Conservation (phyloP, 2,329 filamentous ascomycete species). For the Aspergillus pseudoterreus region DNA sequence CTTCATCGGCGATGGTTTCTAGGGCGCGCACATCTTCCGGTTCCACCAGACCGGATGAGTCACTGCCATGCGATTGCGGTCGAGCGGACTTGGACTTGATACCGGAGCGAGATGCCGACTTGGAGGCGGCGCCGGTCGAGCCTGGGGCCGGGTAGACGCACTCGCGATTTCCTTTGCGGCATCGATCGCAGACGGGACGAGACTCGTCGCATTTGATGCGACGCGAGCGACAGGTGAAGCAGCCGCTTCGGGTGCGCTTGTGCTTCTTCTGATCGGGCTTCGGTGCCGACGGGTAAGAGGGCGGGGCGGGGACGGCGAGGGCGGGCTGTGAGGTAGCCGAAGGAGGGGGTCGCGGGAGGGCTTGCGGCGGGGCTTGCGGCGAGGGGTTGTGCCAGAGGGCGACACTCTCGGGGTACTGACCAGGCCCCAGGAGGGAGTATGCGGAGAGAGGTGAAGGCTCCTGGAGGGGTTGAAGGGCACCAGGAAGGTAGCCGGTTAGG, state of each 20-base stretch:
- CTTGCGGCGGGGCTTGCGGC: conserved; percentile 14
- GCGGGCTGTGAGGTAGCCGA: conserved; percentile 8
- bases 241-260: conserved; percentile 86
- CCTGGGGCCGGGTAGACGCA: conserved; percentile 76
- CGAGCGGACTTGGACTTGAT: conserved; percentile 40
- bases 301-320: conserved; percentile 11
- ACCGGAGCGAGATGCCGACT: conserved; percentile 37
- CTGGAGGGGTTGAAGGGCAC: conserved; percentile 19
- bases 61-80: conserved; percentile 42
- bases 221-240: conserved; percentile 84
- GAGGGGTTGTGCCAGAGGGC: conserved; percentile 42
- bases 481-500: conserved; percentile 24
- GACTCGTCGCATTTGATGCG: conserved; percentile 94
- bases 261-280: conserved; percentile 77
- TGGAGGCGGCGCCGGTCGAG: conserved; percentile 36
- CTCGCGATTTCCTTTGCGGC: conserved; percentile 84
- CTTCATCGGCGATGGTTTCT: conserved; percentile 44
- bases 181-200: conserved; percentile 83
- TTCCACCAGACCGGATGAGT: conserved; percentile 51
- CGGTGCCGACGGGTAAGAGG: conserved; percentile 20
- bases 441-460: conserved; percentile 26
- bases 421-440: conserved; percentile 32
- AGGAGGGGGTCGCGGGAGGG: not conserved
- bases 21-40: conserved; percentile 37
- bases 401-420: conserved; percentile 40